These are phyloP conservation scores for Biscogniauxia mediterranea DNA, from an alignment of 2,329 filamentous ascomycete species.

Conservation along the genomic window DNA sequence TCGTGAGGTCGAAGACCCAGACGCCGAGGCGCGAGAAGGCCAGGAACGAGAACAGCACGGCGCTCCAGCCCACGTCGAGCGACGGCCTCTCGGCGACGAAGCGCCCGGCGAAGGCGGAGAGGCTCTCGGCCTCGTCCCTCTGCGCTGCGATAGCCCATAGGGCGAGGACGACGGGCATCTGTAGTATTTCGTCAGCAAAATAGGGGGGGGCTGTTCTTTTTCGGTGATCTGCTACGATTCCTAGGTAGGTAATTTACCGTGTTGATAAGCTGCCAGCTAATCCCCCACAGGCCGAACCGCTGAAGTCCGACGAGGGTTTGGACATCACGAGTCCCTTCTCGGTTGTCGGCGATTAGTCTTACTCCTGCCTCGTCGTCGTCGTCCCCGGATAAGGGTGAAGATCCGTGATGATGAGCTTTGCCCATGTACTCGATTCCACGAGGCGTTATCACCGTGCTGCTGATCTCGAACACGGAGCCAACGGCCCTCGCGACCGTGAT, in stretches of 20 bases:
- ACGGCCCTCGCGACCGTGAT: slow-evolving; percentile 47
- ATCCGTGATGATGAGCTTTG: slow-evolving; percentile 25
- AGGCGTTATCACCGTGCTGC: slow-evolving; percentile 52
- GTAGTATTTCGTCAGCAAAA: not conserved
- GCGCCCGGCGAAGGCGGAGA: slow-evolving; percentile 9
- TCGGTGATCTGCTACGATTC: not conserved
- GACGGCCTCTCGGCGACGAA: slow-evolving; percentile 7
- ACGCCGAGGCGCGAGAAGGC: slow-evolving; percentile 42
- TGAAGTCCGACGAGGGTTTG: slow-evolving; percentile 34
- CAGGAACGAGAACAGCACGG: slow-evolving; percentile 39
- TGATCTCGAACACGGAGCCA: slow-evolving; percentile 51
- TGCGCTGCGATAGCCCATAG: slow-evolving; percentile 32
- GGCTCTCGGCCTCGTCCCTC: slow-evolving; percentile 10
- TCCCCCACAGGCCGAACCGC: slow-evolving; percentile 41
- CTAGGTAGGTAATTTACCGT: slow-evolving; percentile 35
- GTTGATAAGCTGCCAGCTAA: slow-evolving; percentile 40
- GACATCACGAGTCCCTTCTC: slow-evolving; percentile 14
- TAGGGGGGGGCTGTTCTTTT: not conserved
- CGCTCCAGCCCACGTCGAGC: slow-evolving; percentile 27
- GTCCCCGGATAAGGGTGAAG: slow-evolving; percentile 15
- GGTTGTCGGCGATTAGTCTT: slow-evolving; percentile 11
- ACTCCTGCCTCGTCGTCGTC: slow-evolving; percentile 25
- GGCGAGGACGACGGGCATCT: slow-evolving; percentile 37
- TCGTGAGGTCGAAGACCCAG: slow-evolving; percentile 44
- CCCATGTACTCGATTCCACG: slow-evolving; percentile 42